Evolutionary conservation across 441 rosid genomes (phyloP).

Genomic region (Gossypium schwendimanii): DNA sequence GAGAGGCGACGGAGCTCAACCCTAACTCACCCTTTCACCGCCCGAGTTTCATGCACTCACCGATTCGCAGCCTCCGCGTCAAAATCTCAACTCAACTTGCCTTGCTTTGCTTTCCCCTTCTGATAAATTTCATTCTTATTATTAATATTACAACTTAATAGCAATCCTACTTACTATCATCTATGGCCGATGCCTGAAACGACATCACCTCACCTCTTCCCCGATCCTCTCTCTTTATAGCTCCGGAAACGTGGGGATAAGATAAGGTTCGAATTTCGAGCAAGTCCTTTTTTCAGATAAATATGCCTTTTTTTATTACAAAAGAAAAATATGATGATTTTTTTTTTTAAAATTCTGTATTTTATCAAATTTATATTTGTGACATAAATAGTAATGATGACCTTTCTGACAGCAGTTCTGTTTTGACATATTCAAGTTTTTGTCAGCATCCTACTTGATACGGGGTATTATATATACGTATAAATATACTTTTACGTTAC

Average conservation of each 20-base stretch:
- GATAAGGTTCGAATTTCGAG: constrained; percentile 27
- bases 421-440: constrained; percentile 8
- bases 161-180: background rate
- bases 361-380: background rate
- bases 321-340: background rate
- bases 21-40: background rate
- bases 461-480: background rate
- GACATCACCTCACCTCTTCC: background rate
- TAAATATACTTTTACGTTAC: constrained; percentile 7
- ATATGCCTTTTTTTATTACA: background rate
- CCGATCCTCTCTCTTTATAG: background rate
- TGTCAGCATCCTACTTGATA: background rate
- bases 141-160: background rate
- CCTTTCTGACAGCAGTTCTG: constrained; percentile 2
- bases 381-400: background rate
- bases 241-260: constrained; percentile 24
- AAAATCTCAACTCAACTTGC: background rate
- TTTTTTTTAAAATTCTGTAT: background rate
- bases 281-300: no score
- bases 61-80: background rate
- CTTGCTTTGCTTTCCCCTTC: background rate
- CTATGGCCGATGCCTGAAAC: background rate
- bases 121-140: background rate
- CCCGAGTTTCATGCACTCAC: background rate
- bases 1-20: background rate